Evolutionary conservation across 257 asterid genomes (phyloP).

Genomic region (Penstemon barbatus): DNA sequence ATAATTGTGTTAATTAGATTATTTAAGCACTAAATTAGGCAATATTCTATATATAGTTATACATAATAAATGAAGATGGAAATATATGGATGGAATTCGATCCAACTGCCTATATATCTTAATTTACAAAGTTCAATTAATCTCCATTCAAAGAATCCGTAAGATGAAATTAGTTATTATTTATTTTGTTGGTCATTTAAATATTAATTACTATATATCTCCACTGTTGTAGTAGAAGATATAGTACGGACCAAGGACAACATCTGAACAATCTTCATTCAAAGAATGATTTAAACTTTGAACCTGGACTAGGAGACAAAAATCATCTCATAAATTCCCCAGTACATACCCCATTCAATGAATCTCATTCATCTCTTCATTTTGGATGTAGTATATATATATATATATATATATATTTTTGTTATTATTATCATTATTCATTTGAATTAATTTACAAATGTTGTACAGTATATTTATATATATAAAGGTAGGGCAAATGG

Average conservation of each 20-base stretch:
- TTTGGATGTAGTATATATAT: not conserved
- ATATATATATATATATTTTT: too few relatives aligned
- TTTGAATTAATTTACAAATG: not conserved
- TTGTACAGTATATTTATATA: not conserved
- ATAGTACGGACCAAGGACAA: constrained; percentile 42
- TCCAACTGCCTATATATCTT: not conserved
- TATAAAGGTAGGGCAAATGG: constrained; percentile 1
- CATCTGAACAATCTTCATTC: constrained; percentile 21
- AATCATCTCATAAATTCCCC: not conserved
- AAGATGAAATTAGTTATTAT: not conserved
- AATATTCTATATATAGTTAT: not conserved
- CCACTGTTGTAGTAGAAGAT: constrained; percentile 39
- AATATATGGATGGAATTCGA: too few relatives aligned
- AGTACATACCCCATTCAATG: constrained; percentile 35
- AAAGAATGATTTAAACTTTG: constrained; percentile 35
- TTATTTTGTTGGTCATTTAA: not conserved
- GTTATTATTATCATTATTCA: not conserved
- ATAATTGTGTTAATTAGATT: not conserved
- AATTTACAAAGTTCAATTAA: not conserved
- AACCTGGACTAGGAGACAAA: constrained; percentile 50
- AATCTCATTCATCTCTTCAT: constrained; percentile 10
- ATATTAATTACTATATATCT: not conserved
- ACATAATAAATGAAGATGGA: not conserved
- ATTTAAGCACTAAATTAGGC: not conserved
- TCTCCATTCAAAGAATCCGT: constrained; percentile 11